Base-by-base conservation (phyloP, 768 basidiomycete species). In the Gelatoporia subvermispora region DNA sequence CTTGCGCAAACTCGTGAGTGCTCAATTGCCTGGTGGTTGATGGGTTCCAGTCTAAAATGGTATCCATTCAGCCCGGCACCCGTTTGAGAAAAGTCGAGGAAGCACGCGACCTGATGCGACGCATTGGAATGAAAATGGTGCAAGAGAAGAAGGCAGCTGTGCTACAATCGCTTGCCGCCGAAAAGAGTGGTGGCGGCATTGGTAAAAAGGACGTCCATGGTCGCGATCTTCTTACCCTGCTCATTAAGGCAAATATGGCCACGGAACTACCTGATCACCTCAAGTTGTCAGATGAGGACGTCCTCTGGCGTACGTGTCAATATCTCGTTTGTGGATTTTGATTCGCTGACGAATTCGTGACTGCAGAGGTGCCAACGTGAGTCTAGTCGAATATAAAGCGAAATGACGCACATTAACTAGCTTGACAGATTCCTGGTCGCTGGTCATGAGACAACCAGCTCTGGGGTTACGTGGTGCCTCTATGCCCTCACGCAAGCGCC, bases 211-310 rank as follows among this genome's bases (percentile, higher is more conserved):
- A 63, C 21, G 45, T 69, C 10, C 54, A 56, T 1, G 69, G 68
- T 16, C 73, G 78, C n/a, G 84, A 86, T 65, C 59, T 88, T 2
- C 66, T 87, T 2, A 79, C 78, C 0, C 57, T 85, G 23, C 68
- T 87, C 3, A 67, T 86, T 36, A 72, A 72, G 50, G 84, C 84
- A 3, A 88, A 87, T 59, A 75, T 82, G 67, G 75, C 79, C 0
- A 76, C 73, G 1, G 81, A 87, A 57, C 54, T 82, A 3, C 74
- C 77, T 0, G 74, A 75, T 5, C 66, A 55, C 39, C 82, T 84
- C 58, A 67, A 67, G 34, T 65, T 88, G 66, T 73, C 73, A 0
- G 85, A 88, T 49, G 72, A 73, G 21, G 84, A 87, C 50, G 78
- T 87, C 21, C 52, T 82, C 2, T 67, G 68, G 3, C 74, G 72